Evolutionary conservation across 495 filamentous ascomycete genomes (phyloP).

Genomic region (Xylaria longipes): DNA sequence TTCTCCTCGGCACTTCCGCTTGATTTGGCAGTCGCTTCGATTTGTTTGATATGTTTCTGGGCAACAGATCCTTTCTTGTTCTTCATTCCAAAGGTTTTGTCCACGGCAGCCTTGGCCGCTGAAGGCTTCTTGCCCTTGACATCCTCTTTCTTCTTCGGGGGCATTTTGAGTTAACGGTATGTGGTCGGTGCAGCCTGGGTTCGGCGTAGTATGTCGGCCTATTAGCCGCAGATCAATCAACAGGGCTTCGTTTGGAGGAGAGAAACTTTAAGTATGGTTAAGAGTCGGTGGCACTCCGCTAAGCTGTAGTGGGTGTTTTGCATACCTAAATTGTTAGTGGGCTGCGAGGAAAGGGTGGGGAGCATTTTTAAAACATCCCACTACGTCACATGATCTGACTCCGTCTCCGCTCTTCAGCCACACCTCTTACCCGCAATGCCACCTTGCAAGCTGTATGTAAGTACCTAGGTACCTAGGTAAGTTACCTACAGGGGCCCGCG

Average conservation of each 20-base stretch:
- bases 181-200: not conserved
- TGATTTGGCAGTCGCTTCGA: constrained; percentile 71
- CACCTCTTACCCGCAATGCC: constrained; percentile 12
- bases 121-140: constrained; percentile 67
- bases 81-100: constrained; percentile 99
- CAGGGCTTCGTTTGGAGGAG: not conserved
- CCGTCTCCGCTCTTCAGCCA: constrained; percentile 16
- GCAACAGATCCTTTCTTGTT: constrained; percentile 96
- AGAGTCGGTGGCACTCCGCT: constrained; percentile 15
- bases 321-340: constrained; percentile 26
- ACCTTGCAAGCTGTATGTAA: not conserved
- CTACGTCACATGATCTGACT: constrained; percentile 25
- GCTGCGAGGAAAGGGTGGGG: constrained; percentile 16
- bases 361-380: constrained; percentile 18
- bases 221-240: not conserved
- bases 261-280: not conserved
- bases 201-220: not conserved
- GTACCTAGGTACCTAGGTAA: constrained; percentile 17
- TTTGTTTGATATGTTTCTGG: constrained; percentile 84
- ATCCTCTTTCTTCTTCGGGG: constrained; percentile 85
- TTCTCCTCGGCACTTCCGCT: constrained; percentile 85
- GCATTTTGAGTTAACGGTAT: constrained; percentile 67
- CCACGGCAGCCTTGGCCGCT: constrained; percentile 73
- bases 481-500: no score
- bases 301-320: constrained; percentile 18